Percentiles rank a stretch among this genome's conserved stretches.
phyloP scores from a whole-genome alignment of 345 rosid genomes.

The Raphanus sativus region DNA sequence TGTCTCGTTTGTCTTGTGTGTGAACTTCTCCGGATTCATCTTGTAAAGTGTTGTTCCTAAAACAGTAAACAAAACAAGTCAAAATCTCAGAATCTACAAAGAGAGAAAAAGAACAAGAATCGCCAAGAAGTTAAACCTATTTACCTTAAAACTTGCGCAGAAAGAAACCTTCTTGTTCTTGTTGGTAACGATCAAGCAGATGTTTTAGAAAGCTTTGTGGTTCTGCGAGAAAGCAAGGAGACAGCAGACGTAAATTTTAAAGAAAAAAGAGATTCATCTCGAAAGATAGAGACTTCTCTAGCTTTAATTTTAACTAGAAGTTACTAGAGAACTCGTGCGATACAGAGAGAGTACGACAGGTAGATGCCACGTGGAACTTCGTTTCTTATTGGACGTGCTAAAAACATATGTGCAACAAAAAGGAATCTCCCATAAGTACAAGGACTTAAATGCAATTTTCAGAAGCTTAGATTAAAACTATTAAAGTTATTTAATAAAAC shows the following conservation, averaged over 20 bases:
- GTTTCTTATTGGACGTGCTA: background rate
- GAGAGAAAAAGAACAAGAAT: background rate
- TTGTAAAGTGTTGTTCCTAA: background rate
- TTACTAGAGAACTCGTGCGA: slow-evolving; percentile 5
- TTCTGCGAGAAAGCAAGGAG: slow-evolving; percentile 2
- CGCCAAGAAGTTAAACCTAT: background rate
- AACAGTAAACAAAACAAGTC: background rate
- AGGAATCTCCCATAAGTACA: background rate
- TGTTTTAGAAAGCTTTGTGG: slow-evolving; percentile 15
- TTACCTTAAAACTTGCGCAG: slow-evolving; percentile 25
- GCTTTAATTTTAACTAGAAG: background rate
- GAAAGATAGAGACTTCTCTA: slow-evolving; percentile 23
- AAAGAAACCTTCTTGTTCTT: slow-evolving; percentile 2
- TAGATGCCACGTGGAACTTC: slow-evolving; percentile 21
- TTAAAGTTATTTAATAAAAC: slow-evolving; percentile 15
- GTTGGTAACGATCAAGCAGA: background rate
- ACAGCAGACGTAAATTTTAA: slow-evolving; percentile 10
- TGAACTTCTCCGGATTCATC: slow-evolving; percentile 91
- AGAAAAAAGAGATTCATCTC: slow-evolving; percentile 18
- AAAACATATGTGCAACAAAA: background rate
- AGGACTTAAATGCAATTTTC: slow-evolving; percentile 17
- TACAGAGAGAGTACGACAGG: background rate
- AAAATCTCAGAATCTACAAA: background rate
- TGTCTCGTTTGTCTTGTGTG: slow-evolving; percentile 86
- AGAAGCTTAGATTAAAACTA: background rate